These are phyloP conservation scores for Globisporangium nodosum DNA, from an alignment of 352 stramenopile genomes.

Conservation along the genomic window DNA sequence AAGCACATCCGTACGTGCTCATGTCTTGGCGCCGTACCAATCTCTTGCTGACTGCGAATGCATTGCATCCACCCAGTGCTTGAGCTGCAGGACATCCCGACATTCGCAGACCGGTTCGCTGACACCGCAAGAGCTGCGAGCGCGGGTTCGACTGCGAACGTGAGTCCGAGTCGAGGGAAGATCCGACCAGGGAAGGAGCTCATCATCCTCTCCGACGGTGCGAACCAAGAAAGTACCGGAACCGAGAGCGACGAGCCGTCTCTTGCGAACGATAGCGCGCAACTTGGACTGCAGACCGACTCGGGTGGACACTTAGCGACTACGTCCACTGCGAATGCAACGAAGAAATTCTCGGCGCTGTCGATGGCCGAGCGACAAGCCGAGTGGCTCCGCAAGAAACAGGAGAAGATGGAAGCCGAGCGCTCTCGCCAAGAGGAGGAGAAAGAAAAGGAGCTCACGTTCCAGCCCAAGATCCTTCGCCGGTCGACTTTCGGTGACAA, in stretches of 20 bases:
- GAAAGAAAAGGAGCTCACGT: constrained; percentile 75
- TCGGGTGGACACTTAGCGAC: not conserved
- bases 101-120: constrained; percentile 19
- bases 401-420: constrained; percentile 67
- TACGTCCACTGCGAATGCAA: constrained; percentile 6
- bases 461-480: constrained; percentile 76
- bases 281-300: constrained; percentile 1
- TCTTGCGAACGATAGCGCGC: constrained; percentile 14
- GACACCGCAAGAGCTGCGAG: constrained; percentile 8
- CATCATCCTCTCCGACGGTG: constrained; percentile 56
- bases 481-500: constrained; percentile 51
- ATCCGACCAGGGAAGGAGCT: constrained; percentile 72
- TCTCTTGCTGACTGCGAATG: not conserved
- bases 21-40: not conserved
- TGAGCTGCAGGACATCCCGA: constrained; percentile 64
- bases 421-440: constrained; percentile 59
- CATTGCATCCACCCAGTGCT: constrained; percentile 26
- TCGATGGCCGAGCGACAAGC: constrained; percentile 79
- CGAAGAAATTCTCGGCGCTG: constrained; percentile 52
- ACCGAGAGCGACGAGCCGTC: constrained; percentile 15
- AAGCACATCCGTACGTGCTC: constrained; percentile 52
- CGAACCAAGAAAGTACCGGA: constrained; percentile 22
- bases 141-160: constrained; percentile 14
- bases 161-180: constrained; percentile 68
- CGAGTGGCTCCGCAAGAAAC: constrained; percentile 75